These are phyloP conservation scores for Pochonia chlamydosporia DNA, from an alignment of 2,329 filamentous ascomycete genomes.

Conservation along the genomic window DNA sequence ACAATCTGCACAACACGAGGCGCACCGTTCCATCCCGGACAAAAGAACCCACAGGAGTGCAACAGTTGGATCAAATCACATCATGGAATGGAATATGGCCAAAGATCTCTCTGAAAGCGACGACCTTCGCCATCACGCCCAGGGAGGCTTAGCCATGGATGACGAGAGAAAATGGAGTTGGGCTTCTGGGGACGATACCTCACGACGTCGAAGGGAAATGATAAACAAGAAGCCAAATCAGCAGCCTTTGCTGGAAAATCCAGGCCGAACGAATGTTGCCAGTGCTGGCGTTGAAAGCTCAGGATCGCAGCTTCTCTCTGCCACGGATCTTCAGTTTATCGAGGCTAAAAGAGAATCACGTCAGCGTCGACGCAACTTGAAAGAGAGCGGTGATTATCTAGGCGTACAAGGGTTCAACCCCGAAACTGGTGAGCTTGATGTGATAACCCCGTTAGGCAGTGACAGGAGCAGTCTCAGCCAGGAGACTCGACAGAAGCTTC, in stretches of 20 bases:
- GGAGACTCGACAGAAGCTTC: constrained; percentile 25
- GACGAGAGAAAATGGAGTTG: constrained; percentile 14
- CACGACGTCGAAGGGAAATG: constrained; percentile 8
- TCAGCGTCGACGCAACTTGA: constrained; percentile 37
- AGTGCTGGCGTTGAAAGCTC: neutral
- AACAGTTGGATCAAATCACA: constrained; percentile 21
- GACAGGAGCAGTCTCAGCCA: constrained; percentile 30
- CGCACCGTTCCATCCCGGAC: constrained; percentile 11
- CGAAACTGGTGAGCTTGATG: constrained; percentile 45
- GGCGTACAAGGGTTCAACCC: constrained; percentile 55
- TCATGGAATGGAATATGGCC: constrained; percentile 31
- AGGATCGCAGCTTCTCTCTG: neutral
- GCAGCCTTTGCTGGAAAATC: neutral
- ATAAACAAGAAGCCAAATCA: neutral
- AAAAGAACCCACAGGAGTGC: constrained; percentile 12
- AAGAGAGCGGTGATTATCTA: constrained; percentile 51
- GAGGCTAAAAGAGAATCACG: constrained; percentile 26
- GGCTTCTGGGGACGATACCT: constrained; percentile 6
- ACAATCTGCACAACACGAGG: neutral
- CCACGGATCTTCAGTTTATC: constrained; percentile 5
- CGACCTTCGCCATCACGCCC: neutral
- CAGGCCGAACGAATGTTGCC: neutral
- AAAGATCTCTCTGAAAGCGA: constrained; percentile 16
- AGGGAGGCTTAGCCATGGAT: neutral
- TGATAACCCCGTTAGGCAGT: constrained; percentile 44